Conservation (phyloP, 257 asterid species). For the Salvia hispanica region DNA sequence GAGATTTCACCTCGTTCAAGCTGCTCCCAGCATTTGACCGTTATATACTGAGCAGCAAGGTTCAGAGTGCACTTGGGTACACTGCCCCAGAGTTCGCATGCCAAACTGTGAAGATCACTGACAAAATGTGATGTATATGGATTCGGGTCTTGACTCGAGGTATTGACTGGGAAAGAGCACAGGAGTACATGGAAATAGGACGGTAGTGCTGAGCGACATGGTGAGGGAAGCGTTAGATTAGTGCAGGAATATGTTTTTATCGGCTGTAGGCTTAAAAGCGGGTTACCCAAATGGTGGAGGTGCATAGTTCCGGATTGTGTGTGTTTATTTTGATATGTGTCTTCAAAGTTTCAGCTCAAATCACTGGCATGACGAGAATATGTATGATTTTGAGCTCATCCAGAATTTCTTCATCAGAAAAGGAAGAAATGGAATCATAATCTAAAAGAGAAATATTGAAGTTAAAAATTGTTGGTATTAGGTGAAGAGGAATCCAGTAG, state of each 20-base stretch:
- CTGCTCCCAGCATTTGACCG: conserved; percentile 66
- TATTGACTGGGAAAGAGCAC: conserved; percentile 70
- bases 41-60: conserved; percentile 72
- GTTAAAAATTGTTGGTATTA: conserved; percentile 27
- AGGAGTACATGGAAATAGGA: conserved; percentile 87
- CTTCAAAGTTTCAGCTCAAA: conserved; percentile 83
- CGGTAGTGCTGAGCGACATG: conserved; percentile 67
- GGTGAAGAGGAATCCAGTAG: conserved; percentile 51
- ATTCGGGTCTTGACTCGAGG: conserved; percentile 71
- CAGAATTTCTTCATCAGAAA: conserved; percentile 52
- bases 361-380: conserved; percentile 79
- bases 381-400: conserved; percentile 68
- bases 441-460: conserved; percentile 2
- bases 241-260: too few species aligned
- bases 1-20: conserved; percentile 74
- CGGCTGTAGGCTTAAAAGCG: conserved; percentile 66
- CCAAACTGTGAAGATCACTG: conserved; percentile 78
- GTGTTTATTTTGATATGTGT: conserved; percentile 75
- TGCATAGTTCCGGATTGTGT: conserved; percentile 72
- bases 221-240: conserved; percentile 76
- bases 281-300: conserved; percentile 65
- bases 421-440: conserved; percentile 49
- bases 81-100: conserved; percentile 90
- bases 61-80: conserved; percentile 87
- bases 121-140: conserved; percentile 87